Evolutionary conservation across 345 rosid genomes (phyloP).

Genomic region (Populus euphratica): DNA sequence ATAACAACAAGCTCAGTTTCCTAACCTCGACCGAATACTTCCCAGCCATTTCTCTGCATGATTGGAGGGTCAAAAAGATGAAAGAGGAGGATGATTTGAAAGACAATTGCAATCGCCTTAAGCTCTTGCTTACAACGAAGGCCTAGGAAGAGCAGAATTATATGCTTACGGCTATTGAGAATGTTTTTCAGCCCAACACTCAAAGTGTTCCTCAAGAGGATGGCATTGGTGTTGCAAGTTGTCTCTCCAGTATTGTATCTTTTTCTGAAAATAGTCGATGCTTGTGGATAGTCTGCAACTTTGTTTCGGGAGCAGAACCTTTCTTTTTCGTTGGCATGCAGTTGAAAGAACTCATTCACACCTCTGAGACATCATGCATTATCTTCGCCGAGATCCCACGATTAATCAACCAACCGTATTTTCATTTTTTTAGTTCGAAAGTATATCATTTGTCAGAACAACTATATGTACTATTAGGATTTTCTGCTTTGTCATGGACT

Average conservation of each 20-base stretch:
- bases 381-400: slow-evolving; percentile 22
- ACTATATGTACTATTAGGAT: no score
- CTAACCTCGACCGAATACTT: slow-evolving; percentile 24
- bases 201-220: slow-evolving; percentile 16
- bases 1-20: slow-evolving; percentile 27
- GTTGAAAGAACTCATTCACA: slow-evolving; percentile 17
- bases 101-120: background rate
- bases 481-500: no score
- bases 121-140: background rate
- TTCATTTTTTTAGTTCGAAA: no score
- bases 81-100: no score
- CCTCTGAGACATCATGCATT: slow-evolving; percentile 10
- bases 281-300: slow-evolving; percentile 23
- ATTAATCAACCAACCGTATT: slow-evolving; percentile 6
- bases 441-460: no score
- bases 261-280: slow-evolving; percentile 16
- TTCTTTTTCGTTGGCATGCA: slow-evolving; percentile 17
- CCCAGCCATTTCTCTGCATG: slow-evolving; percentile 24
- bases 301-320: slow-evolving; percentile 13
- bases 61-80: background rate
- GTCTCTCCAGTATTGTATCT: slow-evolving; percentile 20
- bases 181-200: slow-evolving; percentile 19
- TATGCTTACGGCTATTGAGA: background rate
- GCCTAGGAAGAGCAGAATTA: background rate
- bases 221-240: slow-evolving; percentile 15